Percentiles rank a stretch among this genome's conserved stretches.
These are phyloP conservation scores for Quercus lobata DNA, from an alignment of 331 rosid species.

Conservation along the genomic window DNA sequence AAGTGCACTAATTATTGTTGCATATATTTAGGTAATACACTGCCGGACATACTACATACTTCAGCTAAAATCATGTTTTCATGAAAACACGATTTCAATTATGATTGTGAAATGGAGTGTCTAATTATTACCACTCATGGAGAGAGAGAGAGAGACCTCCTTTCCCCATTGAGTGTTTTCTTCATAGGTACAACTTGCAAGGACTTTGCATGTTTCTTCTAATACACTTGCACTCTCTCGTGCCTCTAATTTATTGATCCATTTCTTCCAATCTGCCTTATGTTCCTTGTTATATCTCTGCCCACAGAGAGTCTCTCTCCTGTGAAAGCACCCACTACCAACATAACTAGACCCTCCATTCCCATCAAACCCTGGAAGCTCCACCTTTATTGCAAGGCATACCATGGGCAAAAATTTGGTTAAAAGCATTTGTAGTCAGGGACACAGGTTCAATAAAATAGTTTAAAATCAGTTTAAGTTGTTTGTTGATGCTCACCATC, in stretches of 20 bases:
- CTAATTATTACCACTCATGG: not conserved
- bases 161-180: slow-evolving; percentile 78
- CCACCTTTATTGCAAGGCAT: slow-evolving; percentile 33
- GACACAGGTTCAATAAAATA: no score
- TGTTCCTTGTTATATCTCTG: slow-evolving; percentile 34
- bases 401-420: not conserved
- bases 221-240: slow-evolving; percentile 19
- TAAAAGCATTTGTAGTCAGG: not conserved
- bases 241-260: not conserved
- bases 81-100: no score
- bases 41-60: no score
- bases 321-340: slow-evolving; percentile 77
- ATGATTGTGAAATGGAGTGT: no score
- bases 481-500: slow-evolving; percentile 19
- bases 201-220: slow-evolving; percentile 43
- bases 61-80: no score
- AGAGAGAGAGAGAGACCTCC: slow-evolving; percentile 34
- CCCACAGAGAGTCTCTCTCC: slow-evolving; percentile 63
- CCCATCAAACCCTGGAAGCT: slow-evolving; percentile 32
- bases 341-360: slow-evolving; percentile 27
- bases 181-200: slow-evolving; percentile 63
- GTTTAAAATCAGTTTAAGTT: no score
- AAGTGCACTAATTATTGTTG: no score
- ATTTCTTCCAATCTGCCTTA: slow-evolving; percentile 27
- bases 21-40: no score